Evolutionary conservation across 257 asterid genomes (phyloP), one percentile per base, ranked within the genome.

Genomic region (Leptodermis oblonga): DNA sequence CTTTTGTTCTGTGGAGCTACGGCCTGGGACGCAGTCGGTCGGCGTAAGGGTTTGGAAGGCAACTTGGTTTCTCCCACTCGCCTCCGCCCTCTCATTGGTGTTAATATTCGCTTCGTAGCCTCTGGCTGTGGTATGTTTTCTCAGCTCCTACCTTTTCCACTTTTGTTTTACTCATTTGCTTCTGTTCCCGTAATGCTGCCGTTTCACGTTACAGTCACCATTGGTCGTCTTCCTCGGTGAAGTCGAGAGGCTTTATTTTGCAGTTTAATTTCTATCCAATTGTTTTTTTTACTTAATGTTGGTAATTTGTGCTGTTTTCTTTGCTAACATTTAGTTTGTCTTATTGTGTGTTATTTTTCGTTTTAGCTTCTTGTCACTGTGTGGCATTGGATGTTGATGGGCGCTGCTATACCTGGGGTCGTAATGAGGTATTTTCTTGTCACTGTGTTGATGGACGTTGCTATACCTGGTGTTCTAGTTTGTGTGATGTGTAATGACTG

Each of bases 321-420:
- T 13, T 65, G 14, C n/a, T 3, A 62, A 18, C 5, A 30, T 28
- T 54, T 46, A 23, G 63, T 34, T 17, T 53, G 4, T 61, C n/a
- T 69, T 55, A 25, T 76, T 52, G 70, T 55, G 71, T 65, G 49
- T 25, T 62, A 63, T 64, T 7, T 71, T 11, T 62, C 67, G 66
- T 61, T 86, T 88, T 66, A 94, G 99, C 79, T 63, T 89, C 99
- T 67, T 81, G 90, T 79, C 99, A 94, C 76, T 94, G 97, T 69
- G 89, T 91, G 84, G 97, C 99, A 10, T 65, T 94, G 88, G 99
- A 91, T 77, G 87, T 81, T 18, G 87, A 91, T 56, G 99, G 99
- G 13, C 95, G 97, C 49, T 89, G 99, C 81, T 94, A 91, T 71
- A 91, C 99, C 9, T 89, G 99, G 99, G 99, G 97, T 25, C 88